Evolutionary conservation across 306 rosid species (phyloP).

Genomic region (Crataegus laevigata): DNA sequence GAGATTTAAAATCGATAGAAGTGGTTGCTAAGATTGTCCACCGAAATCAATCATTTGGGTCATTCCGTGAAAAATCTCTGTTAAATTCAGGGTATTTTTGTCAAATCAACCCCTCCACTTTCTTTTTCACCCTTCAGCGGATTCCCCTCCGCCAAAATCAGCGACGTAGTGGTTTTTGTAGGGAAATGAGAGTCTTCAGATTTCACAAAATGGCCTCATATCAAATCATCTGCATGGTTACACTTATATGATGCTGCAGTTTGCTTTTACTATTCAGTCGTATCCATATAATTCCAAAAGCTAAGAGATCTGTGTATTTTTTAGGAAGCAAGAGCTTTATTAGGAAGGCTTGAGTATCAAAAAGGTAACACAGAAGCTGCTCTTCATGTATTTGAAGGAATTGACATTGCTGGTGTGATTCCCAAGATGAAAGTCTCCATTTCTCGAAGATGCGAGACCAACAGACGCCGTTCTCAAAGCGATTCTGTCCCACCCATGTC

Average conservation of each 20-base stretch:
- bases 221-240: neutral
- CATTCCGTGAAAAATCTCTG: no score
- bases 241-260: conserved; percentile 1
- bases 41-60: no score
- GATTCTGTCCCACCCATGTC: conserved; percentile 69
- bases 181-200: neutral
- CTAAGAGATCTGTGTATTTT: conserved; percentile 12
- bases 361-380: conserved; percentile 83
- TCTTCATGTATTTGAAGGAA: conserved; percentile 93
- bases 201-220: neutral
- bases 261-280: conserved; percentile 1
- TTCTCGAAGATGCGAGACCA: conserved; percentile 50
- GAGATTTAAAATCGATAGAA: no score
- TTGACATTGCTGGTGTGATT: conserved; percentile 65
- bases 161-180: no score
- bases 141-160: no score
- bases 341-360: conserved; percentile 93
- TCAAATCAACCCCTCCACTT: no score
- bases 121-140: no score
- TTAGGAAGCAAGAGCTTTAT: conserved; percentile 93
- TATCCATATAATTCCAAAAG: neutral
- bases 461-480: conserved; percentile 46
- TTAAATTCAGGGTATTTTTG: no score
- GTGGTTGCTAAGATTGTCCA: no score
- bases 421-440: conserved; percentile 63